Evolutionary conservation across 805 yeast genomes (phyloP), one percentile per base, ranked within the genome.

Genomic region (Allodekkera sacchari): DNA sequence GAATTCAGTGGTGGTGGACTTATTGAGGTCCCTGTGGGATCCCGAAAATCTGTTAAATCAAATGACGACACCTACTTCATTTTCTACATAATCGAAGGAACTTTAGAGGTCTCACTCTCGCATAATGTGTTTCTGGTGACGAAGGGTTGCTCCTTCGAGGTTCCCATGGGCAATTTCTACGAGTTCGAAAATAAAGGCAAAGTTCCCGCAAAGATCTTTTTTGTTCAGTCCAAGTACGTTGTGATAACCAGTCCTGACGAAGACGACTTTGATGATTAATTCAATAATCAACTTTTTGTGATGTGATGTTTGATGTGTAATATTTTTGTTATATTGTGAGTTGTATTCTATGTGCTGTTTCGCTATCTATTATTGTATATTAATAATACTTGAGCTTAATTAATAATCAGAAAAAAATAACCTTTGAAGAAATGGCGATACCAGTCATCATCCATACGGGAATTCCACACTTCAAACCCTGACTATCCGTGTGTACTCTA

Each of bases 161-260:
- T 88, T 5, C 96, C 96, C 1, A 71, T 80, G 59, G 80, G 78
- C 5, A 83, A 82, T 48, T 65, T 68, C 26, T 85, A 83, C 53
- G 72, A 80, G 12, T 67, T 87, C 41, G 66, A 65, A 28, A 83
- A 83, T 48, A 65, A 63, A 25, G 81, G 87, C 0, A 57, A 63
- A 20, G 61, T 58, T 12, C 65, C 64, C 21, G 85, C 80, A 1
- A 66, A 71, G 34, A 45, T 87, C 48, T 84, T 82, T 52, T 85
- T 83, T 48, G 87, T 82, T 1, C 95, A 85, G 49, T 67, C 77
- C 4, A 68, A 65, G 32, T 61, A 61, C 37, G 59, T 60, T 20
- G 52, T 50, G n/a, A 45, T 56, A 14, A 48, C 52, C 15, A 42
- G 45, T 15, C 47, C 48, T 7, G 46, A 41, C 18, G 45, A 41